These are phyloP conservation scores for Aureobasidium melanogenum DNA, from an alignment of 2,329 filamentous ascomycete species.

Conservation along the genomic window DNA sequence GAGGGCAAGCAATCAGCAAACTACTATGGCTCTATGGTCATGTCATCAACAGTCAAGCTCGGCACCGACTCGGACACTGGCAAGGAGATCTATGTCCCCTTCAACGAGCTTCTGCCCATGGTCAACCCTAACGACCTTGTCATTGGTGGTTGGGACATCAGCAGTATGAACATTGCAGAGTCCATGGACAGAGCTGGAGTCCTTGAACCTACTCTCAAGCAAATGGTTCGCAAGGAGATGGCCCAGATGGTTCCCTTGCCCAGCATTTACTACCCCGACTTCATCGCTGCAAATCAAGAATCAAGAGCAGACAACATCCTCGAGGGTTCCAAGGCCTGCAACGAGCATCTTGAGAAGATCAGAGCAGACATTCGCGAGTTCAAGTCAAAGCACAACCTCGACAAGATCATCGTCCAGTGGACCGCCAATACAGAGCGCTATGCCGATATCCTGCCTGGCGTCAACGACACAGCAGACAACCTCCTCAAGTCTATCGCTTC, in stretches of 20 bases:
- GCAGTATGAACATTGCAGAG: conserved; percentile 74
- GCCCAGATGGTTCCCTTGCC: conserved; percentile 76
- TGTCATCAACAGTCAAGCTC: conserved; percentile 95
- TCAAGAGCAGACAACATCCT: conserved; percentile 89
- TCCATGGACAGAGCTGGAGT: conserved; percentile 96
- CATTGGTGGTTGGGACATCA: conserved; percentile 97
- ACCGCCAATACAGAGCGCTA: conserved; percentile 98
- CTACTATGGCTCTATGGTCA: conserved; percentile 96
- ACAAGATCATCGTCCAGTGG: conserved; percentile 97
- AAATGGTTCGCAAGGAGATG: conserved; percentile 88
- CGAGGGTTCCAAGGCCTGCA: conserved; percentile 72
- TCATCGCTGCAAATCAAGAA: conserved; percentile 98
- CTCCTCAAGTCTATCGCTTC: conserved; percentile 76
- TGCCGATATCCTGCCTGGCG: conserved; percentile 73
- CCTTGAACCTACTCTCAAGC: conserved; percentile 89
- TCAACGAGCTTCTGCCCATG: conserved; percentile 91
- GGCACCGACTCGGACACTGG: conserved; percentile 76
- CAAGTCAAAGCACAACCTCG: conserved; percentile 73
- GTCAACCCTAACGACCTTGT: conserved; percentile 93
- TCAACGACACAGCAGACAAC: conserved; percentile 96
- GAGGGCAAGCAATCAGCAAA: conserved; percentile 79
- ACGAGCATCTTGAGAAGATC: conserved; percentile 84
- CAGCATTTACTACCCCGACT: conserved; percentile 97
- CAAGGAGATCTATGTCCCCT: conserved; percentile 90
- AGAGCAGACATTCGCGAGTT: conserved; percentile 91